A percentile compares a stretch with the other conserved stretches of the same genome.
Evolutionary conservation across 2,329 filamentous ascomycete species (phyloP).

Genomic region (Blastomyces parvus): DNA sequence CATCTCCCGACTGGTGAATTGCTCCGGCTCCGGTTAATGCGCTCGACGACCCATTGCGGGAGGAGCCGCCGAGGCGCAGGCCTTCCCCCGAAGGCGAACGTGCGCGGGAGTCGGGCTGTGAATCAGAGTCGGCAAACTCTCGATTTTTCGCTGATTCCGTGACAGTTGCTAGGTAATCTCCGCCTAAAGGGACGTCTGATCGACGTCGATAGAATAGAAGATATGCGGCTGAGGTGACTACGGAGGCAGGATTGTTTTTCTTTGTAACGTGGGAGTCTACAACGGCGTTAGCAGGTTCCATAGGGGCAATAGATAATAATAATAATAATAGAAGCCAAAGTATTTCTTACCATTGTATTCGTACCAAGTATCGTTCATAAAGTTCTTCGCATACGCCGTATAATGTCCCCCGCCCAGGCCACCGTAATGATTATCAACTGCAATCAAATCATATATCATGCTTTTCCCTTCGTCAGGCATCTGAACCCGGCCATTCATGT

Average conservation of each 20-base stretch:
- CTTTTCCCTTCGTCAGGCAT: conserved; percentile 71
- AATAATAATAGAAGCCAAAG: neutral
- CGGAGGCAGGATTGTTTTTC: conserved; percentile 49
- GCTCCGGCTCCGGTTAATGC: conserved; percentile 68
- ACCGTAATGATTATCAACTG: conserved; percentile 91
- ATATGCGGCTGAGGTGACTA: conserved; percentile 73
- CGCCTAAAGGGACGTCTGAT: conserved; percentile 66
- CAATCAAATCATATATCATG: conserved; percentile 85
- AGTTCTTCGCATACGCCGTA: conserved; percentile 89
- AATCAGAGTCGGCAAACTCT: conserved; percentile 41
- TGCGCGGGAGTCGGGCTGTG: conserved; percentile 33
- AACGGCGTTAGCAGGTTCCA: neutral
- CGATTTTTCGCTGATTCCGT: conserved; percentile 53
- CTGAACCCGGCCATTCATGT: conserved; percentile 70
- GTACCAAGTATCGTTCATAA: conserved; percentile 82
- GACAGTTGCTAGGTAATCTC: conserved; percentile 62
- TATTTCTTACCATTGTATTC: conserved; percentile 76
- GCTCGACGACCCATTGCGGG: conserved; percentile 85
- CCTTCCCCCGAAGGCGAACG: conserved; percentile 64
- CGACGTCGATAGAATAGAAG: conserved; percentile 91
- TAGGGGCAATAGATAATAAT: neutral
- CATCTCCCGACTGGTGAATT: conserved; percentile 57
- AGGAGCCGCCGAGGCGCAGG: conserved; percentile 77
- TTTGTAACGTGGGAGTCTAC: conserved; percentile 65
- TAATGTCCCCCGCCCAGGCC: conserved; percentile 92